These are phyloP conservation scores for Pleurotus tuber-regium DNA, from an alignment of 768 basidiomycete species.

Conservation along the genomic window DNA sequence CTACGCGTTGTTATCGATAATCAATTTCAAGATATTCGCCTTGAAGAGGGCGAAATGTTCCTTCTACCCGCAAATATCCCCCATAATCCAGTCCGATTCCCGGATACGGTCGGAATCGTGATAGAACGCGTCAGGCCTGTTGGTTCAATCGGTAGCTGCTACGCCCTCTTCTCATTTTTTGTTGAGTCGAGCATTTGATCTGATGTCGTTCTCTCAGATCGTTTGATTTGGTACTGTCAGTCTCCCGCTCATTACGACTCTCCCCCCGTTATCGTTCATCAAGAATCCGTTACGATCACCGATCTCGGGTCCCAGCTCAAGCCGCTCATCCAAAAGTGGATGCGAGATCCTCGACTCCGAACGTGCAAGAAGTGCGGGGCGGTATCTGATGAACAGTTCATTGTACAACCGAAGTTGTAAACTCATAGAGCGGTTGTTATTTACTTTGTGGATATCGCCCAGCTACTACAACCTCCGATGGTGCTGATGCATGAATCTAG, in stretches of 20 bases:
- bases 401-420: slow-evolving; percentile 15
- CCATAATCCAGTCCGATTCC: slow-evolving; percentile 91
- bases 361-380: slow-evolving; percentile 71
- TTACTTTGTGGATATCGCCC: no score
- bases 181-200: background rate
- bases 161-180: slow-evolving; percentile 8
- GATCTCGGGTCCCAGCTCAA: slow-evolving; percentile 94
- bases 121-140: slow-evolving; percentile 82
- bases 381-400: slow-evolving; percentile 32
- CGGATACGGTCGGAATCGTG: slow-evolving; percentile 89
- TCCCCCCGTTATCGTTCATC: slow-evolving; percentile 80
- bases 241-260: slow-evolving; percentile 48
- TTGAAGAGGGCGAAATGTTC: slow-evolving; percentile 97
- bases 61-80: slow-evolving; percentile 93
- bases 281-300: slow-evolving; percentile 83
- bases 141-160: slow-evolving; percentile 62
- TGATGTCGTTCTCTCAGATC: no score
- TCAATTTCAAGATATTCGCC: slow-evolving; percentile 79
- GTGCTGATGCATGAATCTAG: no score
- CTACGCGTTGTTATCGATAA: slow-evolving; percentile 82
- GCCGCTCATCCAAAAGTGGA: slow-evolving; percentile 87
- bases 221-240: slow-evolving; percentile 88
- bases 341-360: slow-evolving; percentile 58
- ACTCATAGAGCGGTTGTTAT: no score
- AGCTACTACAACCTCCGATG: no score